phyloP scores from a whole-genome alignment of 345 rosid genomes.

The Clausena lansium region DNA sequence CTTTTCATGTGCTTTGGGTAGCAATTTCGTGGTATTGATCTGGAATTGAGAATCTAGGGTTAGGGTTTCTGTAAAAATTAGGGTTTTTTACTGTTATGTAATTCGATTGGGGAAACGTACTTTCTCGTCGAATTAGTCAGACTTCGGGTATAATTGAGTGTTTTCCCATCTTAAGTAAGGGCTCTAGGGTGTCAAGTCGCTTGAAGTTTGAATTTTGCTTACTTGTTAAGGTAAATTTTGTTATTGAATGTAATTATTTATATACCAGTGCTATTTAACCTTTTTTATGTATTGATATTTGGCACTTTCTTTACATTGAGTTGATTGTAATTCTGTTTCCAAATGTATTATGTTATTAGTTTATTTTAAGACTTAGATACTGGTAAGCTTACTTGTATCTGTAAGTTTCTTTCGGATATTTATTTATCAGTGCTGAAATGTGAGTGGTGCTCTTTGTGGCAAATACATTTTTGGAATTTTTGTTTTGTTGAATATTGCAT shows the following conservation, averaged over 20 bases:
- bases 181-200: background rate
- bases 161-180: background rate
- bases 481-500: background rate
- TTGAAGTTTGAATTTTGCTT: conserved; percentile 16
- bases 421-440: background rate
- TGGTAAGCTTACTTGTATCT: background rate
- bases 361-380: background rate
- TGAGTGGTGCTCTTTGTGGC: background rate
- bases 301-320: background rate
- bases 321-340: background rate
- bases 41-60: conserved; percentile 37
- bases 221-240: conserved; percentile 28
- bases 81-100: conserved; percentile 13
- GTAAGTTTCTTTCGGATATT: background rate
- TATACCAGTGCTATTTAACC: background rate
- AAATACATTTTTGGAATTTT: background rate
- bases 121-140: background rate
- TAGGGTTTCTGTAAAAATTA: conserved; percentile 35
- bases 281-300: background rate
- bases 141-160: background rate
- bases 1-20: background rate
- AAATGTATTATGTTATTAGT: background rate
- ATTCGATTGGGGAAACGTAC: conserved; percentile 21
- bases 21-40: conserved; percentile 15
- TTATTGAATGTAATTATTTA: background rate